Base-by-base conservation (phyloP, 2,329 filamentous ascomycete species). In the Ascocoryne sarcoides region DNA sequence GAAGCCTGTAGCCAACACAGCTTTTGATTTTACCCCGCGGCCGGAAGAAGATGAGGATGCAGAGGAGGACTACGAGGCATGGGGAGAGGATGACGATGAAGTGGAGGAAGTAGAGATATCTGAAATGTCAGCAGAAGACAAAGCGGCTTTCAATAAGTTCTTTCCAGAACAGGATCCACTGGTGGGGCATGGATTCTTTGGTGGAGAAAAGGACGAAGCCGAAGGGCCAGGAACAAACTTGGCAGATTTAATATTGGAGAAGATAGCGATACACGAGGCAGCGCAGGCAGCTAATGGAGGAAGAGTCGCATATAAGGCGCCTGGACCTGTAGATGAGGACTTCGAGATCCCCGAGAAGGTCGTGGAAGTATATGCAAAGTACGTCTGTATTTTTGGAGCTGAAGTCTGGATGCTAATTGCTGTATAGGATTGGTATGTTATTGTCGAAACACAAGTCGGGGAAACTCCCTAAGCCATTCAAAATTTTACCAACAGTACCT, bases 391-490 rank as follows among this genome's bases (percentile, higher is more conserved):
- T 15, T 10, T 21, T 12, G 20, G 10, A 15, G 29, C 30, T 14
- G 5, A 35, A 16, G 19, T 23, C 8, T 3, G 17, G 12, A 36
- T 31, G 37, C 49, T 48, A 46, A 51, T 28, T 31, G 5, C 19
- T 35, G 19, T 16, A 36, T 45, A 87, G 81, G 66, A 81, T 95
- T 53, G 90, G 89, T 45, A 71, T 89, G 51, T 82, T 96, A 45
- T 73, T 98, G 44, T 88, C 86, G 18, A 79, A 90, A 49, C 96
- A 95, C 69, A 95, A 94, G 65, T 90, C 84, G 10, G 92, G 92
- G n/a, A 90, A 90, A 51, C 73, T 98, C 21, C 92, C 92, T 15
- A 98, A 98, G 64, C 90, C 90, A 0, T 94, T 98, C 73, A 96
- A 96, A 65, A 88, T 96, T 49, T 74, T 98, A 7, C 92, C 92